Evolutionary conservation across 2,329 filamentous ascomycete genomes (phyloP), one percentile per base, ranked within the genome.

Genomic region (Emydomyces testavorans): DNA sequence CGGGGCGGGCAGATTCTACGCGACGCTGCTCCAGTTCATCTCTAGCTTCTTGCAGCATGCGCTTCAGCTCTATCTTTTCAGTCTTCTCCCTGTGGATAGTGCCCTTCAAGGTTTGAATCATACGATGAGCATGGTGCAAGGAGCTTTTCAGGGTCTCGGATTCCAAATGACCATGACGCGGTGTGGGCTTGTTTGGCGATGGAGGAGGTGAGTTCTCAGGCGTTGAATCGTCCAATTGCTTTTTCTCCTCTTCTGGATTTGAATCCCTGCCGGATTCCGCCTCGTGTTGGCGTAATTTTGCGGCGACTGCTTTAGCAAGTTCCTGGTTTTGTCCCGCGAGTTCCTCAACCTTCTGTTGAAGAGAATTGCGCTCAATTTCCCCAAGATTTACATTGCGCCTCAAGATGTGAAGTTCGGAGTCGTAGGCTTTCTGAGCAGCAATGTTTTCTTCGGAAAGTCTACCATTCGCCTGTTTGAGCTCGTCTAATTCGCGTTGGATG

Each of bases 51-150:
- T 96, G 90, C 24, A 96, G 78, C 77, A 98, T 86, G 51, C 90
- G 84, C 67, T 87, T 89, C 46, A 96, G 77, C 66, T 98, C 92
- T 23, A 96, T 78, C 72, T 95, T 98, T 66, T 98, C 92, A 0
- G 90, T 95, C 79, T 96, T 98, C 66, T 98, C 92, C 28, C 92
- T 84, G 65, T 98, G 90, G 39, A 96, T 85, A 59, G 89, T 94
- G 64, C 84, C 88, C 66, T 94, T 88, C 57, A 96, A 78, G 59
- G 87, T 94, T 64, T 96, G 90, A 50, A 98, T 95, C 69, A 94
- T 95, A 50, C 90, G 80, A 64, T 96, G 92, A 32, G 92, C 90
- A 63, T 98, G 92, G 56, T 88, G 83, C 23, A 96, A 75, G 21
- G 90, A 95, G 46, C 89, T 93, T 70, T 92, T 93, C 56, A 98